A percentile compares a stretch with the other conserved stretches of the same genome.
Conservation (phyloP, 2,329 filamentous ascomycete genomes). For the Beauveria sp. region DNA sequence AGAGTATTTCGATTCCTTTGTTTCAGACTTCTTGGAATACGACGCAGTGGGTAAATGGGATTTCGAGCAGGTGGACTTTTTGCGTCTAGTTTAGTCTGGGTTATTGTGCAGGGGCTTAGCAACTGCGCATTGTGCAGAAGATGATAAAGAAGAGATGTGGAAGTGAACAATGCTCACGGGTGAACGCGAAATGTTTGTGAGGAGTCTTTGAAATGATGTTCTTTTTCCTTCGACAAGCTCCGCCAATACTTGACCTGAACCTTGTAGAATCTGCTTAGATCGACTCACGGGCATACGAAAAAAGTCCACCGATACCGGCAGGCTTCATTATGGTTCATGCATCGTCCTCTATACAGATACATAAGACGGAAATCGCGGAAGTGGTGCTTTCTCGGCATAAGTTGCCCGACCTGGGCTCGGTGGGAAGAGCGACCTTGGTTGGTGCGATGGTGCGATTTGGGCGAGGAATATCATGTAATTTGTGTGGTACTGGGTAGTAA, state of each 20-base stretch:
- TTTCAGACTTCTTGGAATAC: background rate
- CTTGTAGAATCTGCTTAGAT: too few species aligned
- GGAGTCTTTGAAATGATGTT: too few species aligned
- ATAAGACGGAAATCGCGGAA: background rate
- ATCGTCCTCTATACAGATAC: background rate
- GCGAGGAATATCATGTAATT: background rate
- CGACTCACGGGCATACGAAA: too few species aligned
- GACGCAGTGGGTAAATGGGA: background rate
- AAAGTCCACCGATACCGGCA: background rate
- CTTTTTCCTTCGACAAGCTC: too few species aligned
- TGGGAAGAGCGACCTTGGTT: background rate
- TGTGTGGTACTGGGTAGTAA: background rate
- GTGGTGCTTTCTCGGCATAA: background rate
- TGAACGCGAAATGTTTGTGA: too few species aligned
- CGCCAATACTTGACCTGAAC: too few species aligned
- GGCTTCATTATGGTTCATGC: background rate
- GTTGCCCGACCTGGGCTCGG: background rate
- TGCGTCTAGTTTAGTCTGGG: background rate
- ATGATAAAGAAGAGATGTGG: too few species aligned
- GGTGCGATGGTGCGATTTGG: too few species aligned
- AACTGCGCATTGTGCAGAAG: too few species aligned
- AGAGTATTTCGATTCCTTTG: background rate
- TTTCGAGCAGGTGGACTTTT: background rate
- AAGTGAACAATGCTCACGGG: too few species aligned
- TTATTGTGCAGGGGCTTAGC: too few species aligned